Percentiles rank a stretch among this genome's conserved stretches.
phyloP scores from a whole-genome alignment of 2,329 filamentous ascomycete species.

The Epichloe gansuensis region DNA sequence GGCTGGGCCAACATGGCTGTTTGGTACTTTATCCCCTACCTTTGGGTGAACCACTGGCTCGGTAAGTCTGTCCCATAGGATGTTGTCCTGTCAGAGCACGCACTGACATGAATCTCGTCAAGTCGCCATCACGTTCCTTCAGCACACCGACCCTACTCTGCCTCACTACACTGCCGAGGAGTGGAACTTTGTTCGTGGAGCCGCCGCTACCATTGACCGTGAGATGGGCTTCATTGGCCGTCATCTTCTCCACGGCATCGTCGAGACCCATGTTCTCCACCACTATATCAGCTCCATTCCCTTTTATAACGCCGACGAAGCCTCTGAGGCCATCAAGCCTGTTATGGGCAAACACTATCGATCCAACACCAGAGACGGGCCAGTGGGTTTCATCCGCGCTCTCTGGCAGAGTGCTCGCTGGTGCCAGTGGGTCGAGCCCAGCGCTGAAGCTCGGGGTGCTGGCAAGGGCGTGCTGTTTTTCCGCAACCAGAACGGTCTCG shows the following conservation, averaged over 20 bases:
- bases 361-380: constrained; percentile 62
- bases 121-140: constrained; percentile 95
- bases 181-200: constrained; percentile 91
- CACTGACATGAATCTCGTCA: constrained; percentile 17
- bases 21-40: constrained; percentile 91
- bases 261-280: constrained; percentile 96
- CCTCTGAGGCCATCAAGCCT: constrained; percentile 82
- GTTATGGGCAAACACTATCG: constrained; percentile 97
- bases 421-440: constrained; percentile 98
- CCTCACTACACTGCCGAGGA: constrained; percentile 79
- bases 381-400: constrained; percentile 71
- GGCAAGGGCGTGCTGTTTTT: constrained; percentile 84
- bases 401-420: constrained; percentile 69
- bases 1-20: constrained; percentile 80
- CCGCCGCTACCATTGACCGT: constrained; percentile 90
- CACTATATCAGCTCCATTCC: constrained; percentile 95
- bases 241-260: constrained; percentile 83
- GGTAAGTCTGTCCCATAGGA: constrained; percentile 45
- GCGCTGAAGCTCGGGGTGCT: constrained; percentile 65
- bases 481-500: constrained; percentile 85
- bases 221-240: constrained; percentile 95
- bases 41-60: constrained; percentile 99
- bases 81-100: not conserved
- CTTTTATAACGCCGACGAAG: constrained; percentile 94
- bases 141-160: constrained; percentile 90